Percentiles rank a stretch among this genome's conserved stretches.
These are phyloP conservation scores for Glebionis coronaria DNA, from an alignment of 129 eudicot species.

Conservation along the genomic window DNA sequence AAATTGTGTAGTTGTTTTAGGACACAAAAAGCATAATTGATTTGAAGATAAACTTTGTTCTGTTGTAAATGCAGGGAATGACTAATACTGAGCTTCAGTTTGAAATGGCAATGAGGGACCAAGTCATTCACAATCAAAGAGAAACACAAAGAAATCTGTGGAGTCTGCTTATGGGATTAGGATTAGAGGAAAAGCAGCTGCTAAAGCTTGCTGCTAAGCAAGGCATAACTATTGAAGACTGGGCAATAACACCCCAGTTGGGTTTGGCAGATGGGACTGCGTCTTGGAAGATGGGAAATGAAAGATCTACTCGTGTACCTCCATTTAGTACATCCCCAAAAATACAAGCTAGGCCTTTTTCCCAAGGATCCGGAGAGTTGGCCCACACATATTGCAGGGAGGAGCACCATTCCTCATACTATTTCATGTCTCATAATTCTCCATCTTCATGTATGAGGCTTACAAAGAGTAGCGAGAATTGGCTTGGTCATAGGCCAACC, in stretches of 20 bases:
- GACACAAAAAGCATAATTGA: no score
- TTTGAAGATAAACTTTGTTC: neutral
- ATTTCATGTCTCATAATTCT: constrained; percentile 43
- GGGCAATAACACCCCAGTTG: constrained; percentile 38
- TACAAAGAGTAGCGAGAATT: constrained; percentile 30
- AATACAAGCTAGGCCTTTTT: constrained; percentile 25
- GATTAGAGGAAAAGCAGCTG: constrained; percentile 65
- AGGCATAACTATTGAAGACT: constrained; percentile 78
- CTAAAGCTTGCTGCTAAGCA: constrained; percentile 68
- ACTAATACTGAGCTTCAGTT: constrained; percentile 78
- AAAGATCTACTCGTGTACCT: constrained; percentile 29
- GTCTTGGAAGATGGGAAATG: constrained; percentile 32
- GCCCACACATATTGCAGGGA: constrained; percentile 51
- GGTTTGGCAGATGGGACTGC: constrained; percentile 17
- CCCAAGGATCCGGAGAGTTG: constrained; percentile 28
- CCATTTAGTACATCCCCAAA: constrained; percentile 40
- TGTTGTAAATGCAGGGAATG: constrained; percentile 53
- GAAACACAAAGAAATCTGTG: constrained; percentile 80
- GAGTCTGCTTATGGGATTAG: constrained; percentile 69
- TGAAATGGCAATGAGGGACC: constrained; percentile 94
- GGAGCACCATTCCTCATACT: constrained; percentile 62
- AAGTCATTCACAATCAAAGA: constrained; percentile 71
- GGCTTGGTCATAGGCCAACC: constrained; percentile 24
- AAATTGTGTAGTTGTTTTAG: no score
- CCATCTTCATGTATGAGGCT: constrained; percentile 37